Percentiles rank a stretch among this genome's conserved stretches.
Evolutionary conservation across 257 asterid genomes (phyloP).

Genomic region (Craterostigma plantagineum): DNA sequence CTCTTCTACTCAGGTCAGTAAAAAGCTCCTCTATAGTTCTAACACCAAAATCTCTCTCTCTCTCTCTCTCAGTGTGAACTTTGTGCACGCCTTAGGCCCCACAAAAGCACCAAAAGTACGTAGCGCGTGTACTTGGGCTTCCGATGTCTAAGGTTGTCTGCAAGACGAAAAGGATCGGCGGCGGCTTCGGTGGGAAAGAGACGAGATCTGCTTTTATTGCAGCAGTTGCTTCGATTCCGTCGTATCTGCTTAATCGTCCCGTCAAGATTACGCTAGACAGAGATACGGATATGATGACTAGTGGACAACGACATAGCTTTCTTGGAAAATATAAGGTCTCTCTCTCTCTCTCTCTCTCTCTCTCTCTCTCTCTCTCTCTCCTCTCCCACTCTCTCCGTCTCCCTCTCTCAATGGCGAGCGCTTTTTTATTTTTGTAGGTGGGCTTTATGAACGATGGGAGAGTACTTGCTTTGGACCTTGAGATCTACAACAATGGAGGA

Average conservation of each 20-base stretch:
- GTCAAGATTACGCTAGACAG: conserved; percentile 78
- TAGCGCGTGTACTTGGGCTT: conserved; percentile 71
- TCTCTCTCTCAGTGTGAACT: too few relatives aligned
- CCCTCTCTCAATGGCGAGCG: conserved; percentile 3
- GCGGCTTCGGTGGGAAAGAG: conserved; percentile 99
- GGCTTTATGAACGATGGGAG: conserved; percentile 77
- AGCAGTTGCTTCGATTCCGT: conserved; percentile 71
- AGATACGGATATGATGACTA: conserved; percentile 82
- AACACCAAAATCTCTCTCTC: too few relatives aligned
- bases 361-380: too few relatives aligned
- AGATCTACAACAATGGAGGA: conserved; percentile 75
- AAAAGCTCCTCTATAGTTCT: too few relatives aligned
- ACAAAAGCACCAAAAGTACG: conserved; percentile 85
- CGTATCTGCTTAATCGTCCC: conserved; percentile 75
- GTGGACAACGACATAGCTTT: conserved; percentile 93
- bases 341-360: too few relatives aligned
- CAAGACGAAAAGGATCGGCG: conserved; percentile 92
- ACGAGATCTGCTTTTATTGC: conserved; percentile 77
- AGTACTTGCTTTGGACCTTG: conserved; percentile 80
- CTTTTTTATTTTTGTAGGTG: conserved; percentile 43
- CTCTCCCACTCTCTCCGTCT: too few relatives aligned
- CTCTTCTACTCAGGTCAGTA: conserved; percentile 86
- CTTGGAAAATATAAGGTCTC: conserved; percentile 86
- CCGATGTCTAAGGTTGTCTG: conserved; percentile 98
- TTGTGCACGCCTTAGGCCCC: conserved; percentile 37